phyloP scores from a whole-genome alignment of 768 basidiomycete genomes.

The Paxillus ammoniavirescens region DNA sequence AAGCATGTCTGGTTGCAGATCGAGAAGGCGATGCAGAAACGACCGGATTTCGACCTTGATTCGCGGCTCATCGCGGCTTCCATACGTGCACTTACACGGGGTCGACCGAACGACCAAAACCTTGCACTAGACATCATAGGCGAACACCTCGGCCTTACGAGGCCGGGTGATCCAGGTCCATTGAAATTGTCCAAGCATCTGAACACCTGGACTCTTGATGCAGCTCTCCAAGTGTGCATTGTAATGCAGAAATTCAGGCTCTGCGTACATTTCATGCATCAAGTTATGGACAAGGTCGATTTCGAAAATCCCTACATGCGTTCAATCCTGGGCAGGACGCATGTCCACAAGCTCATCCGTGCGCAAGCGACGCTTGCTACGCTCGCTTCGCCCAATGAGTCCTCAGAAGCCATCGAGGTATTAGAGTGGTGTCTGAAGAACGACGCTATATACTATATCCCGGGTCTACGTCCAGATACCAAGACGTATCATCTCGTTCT shows the following conservation, averaged over 20 bases:
- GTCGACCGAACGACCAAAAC: constrained; percentile 57
- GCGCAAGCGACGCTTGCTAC: constrained; percentile 45
- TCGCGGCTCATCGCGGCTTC: constrained; percentile 49
- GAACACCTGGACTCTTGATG: constrained; percentile 46
- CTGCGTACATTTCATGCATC: constrained; percentile 56
- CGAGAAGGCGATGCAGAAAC: constrained; percentile 48
- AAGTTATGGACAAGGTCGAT: constrained; percentile 46
- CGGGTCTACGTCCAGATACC: constrained; percentile 33
- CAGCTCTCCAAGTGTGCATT: constrained; percentile 57
- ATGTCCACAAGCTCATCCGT: constrained; percentile 61
- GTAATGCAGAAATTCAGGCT: constrained; percentile 43
- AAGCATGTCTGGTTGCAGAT: constrained; percentile 71
- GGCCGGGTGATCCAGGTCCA: constrained; percentile 41
- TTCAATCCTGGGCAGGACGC: constrained; percentile 46
- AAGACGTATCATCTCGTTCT: constrained; percentile 62
- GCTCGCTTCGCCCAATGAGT: constrained; percentile 36
- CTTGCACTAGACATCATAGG: constrained; percentile 63
- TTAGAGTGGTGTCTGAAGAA: constrained; percentile 71
- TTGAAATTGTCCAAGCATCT: constrained; percentile 41
- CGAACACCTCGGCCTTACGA: constrained; percentile 61
- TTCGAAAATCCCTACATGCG: constrained; percentile 24
- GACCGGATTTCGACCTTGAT: constrained; percentile 50
- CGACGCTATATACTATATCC: constrained; percentile 46
- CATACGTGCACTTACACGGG: constrained; percentile 54
- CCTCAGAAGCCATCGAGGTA: constrained; percentile 51